Evolutionary conservation across 208 protist species (phyloP).

Genomic region (Porcisia hertigi): DNA sequence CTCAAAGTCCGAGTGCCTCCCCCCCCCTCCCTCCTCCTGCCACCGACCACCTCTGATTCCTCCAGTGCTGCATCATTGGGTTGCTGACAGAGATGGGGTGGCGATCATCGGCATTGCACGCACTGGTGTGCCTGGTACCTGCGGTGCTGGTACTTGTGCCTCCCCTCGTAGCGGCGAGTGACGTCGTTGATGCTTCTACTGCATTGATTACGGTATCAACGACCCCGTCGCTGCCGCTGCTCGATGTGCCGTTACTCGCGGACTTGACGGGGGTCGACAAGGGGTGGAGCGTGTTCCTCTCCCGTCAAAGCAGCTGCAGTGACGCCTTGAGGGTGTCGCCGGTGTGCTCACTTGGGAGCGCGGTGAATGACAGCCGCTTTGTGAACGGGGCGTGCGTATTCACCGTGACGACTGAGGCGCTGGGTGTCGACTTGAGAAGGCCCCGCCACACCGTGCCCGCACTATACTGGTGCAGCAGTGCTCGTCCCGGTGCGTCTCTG

Average conservation of each 20-base stretch:
- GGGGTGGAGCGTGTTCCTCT: background rate
- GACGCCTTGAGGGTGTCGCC: background rate
- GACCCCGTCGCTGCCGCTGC: slow-evolving; percentile 10
- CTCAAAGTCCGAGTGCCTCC: background rate
- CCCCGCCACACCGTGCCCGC: background rate
- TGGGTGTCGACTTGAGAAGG: background rate
- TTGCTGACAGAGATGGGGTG: too few species aligned
- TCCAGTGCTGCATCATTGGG: background rate
- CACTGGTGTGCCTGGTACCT: background rate
- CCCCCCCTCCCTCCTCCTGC: background rate
- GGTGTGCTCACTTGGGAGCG: background rate
- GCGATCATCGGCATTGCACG: too few species aligned
- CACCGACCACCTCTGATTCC: background rate
- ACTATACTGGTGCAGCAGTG: slow-evolving; percentile 7
- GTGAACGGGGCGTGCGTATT: slow-evolving; percentile 2
- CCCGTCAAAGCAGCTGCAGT: background rate
- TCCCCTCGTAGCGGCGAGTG: background rate
- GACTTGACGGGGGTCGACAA: background rate
- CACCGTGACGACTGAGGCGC: background rate
- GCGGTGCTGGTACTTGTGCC: slow-evolving; percentile 1
- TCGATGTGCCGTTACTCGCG: slow-evolving; percentile 12
- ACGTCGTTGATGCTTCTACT: background rate
- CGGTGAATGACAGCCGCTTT: background rate
- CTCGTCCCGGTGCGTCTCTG: background rate
- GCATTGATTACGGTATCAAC: background rate